These are phyloP conservation scores for Dioszegia aurantiaca DNA, from an alignment of 768 basidiomycete genomes.

Conservation along the genomic window DNA sequence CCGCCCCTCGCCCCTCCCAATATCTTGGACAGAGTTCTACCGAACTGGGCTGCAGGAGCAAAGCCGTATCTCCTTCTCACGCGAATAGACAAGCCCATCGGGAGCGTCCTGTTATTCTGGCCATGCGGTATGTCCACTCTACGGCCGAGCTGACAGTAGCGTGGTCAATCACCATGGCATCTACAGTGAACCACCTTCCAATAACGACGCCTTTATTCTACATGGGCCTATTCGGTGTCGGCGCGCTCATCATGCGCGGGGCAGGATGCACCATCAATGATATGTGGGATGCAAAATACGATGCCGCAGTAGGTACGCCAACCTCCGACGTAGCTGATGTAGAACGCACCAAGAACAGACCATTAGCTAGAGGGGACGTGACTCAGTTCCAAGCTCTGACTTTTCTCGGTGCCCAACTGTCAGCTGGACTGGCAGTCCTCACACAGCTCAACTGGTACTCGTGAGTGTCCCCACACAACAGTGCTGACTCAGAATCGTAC, in stretches of 20 bases:
- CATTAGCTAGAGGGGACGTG: slow-evolving; percentile 80
- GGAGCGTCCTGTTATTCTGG: slow-evolving; percentile 83
- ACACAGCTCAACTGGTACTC: slow-evolving; percentile 94
- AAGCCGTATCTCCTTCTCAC: slow-evolving; percentile 80
- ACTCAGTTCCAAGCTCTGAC: slow-evolving; percentile 68
- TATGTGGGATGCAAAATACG: slow-evolving; percentile 92
- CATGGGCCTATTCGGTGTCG: slow-evolving; percentile 76
- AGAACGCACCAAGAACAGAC: slow-evolving; percentile 85
- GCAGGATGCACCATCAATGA: slow-evolving; percentile 99
- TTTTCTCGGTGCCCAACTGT: slow-evolving; percentile 79
- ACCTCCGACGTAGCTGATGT: not conserved
- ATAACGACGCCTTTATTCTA: slow-evolving; percentile 69
- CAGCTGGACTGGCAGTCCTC: slow-evolving; percentile 76
- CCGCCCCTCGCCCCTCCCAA: slow-evolving; percentile 10
- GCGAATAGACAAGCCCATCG: slow-evolving; percentile 93
- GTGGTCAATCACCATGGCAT: slow-evolving; percentile 97
- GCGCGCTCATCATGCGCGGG: slow-evolving; percentile 92
- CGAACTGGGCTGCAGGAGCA: slow-evolving; percentile 35
- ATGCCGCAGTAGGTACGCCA: slow-evolving; percentile 78
- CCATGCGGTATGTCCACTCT: slow-evolving; percentile 72
- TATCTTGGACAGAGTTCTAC: slow-evolving; percentile 33
- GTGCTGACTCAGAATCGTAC: slow-evolving; percentile 63
- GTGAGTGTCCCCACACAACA: slow-evolving; percentile 56
- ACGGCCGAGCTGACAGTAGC: slow-evolving; percentile 57
- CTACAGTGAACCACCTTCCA: slow-evolving; percentile 71